Evolutionary conservation across 306 rosid species (phyloP).

Genomic region (Vicia villosa): DNA sequence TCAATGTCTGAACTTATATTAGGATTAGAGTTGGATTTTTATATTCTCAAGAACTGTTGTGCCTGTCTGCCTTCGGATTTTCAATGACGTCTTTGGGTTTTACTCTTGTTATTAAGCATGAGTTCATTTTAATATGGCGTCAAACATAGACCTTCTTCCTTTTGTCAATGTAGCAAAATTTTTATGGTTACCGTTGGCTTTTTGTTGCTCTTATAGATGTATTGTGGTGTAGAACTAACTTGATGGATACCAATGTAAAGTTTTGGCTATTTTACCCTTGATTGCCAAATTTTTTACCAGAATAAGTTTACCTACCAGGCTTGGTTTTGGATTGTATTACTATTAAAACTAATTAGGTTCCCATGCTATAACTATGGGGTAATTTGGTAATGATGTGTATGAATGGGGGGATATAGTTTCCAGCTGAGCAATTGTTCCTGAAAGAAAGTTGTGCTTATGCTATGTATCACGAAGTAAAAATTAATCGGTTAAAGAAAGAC

Average conservation of each 20-base stretch:
- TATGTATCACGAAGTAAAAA: not conserved
- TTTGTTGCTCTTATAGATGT: not conserved
- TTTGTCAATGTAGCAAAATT: too few species aligned
- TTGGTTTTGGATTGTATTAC: not conserved
- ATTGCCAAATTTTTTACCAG: not conserved
- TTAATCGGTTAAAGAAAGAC: not conserved
- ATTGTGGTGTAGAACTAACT: not conserved
- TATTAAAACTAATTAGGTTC: slow-evolving; percentile 1
- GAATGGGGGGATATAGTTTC: slow-evolving; percentile 4
- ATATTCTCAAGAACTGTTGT: not conserved
- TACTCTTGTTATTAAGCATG: not conserved
- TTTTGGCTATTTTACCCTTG: too few species aligned
- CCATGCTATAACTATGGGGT: not conserved
- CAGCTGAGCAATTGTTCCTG: not conserved
- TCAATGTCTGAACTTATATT: not conserved
- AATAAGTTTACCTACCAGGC: slow-evolving; percentile 2
- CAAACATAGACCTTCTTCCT: not conserved
- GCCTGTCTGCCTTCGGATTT: not conserved
- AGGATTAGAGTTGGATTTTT: not conserved
- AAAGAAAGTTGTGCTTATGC: not conserved
- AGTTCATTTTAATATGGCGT: not conserved
- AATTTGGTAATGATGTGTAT: slow-evolving; percentile 10
- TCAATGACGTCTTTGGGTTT: not conserved
- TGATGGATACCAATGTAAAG: too few species aligned
- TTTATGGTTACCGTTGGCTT: not conserved